Conservation (phyloP, 2,329 filamentous ascomycete genomes). For the Cytospora paraplurivora region DNA sequence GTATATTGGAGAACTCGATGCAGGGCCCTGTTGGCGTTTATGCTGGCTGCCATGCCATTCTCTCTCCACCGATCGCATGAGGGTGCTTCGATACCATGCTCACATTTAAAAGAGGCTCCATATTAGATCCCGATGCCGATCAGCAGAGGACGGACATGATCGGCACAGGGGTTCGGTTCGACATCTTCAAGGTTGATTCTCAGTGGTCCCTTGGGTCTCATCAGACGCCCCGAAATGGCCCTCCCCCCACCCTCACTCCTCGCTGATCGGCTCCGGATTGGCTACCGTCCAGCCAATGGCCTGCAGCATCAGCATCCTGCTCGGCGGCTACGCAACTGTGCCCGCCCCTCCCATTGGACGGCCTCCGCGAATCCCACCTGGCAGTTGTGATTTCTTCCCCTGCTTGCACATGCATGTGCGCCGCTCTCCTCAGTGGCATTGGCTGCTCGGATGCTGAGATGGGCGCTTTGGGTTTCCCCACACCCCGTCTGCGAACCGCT, state of each 20-base stretch:
- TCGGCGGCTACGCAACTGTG: slow-evolving; percentile 34
- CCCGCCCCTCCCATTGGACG: slow-evolving; percentile 33
- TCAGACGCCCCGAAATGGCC: neutral
- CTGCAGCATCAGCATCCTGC: slow-evolving; percentile 27
- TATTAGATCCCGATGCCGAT: too few species aligned
- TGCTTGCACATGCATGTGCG: slow-evolving; percentile 26
- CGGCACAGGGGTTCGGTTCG: too few species aligned
- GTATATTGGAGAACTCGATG: neutral
- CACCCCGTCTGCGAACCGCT: neutral
- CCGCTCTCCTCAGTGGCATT: slow-evolving; percentile 20
- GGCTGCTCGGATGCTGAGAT: slow-evolving; percentile 20
- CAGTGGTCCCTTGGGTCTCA: slow-evolving; percentile 8
- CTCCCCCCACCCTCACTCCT: slow-evolving; percentile 6
- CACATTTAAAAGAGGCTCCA: too few species aligned
- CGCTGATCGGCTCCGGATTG: slow-evolving; percentile 21
- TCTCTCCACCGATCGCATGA: too few species aligned
- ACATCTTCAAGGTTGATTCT: neutral
- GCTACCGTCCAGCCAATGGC: slow-evolving; percentile 27
- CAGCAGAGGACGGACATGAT: too few species aligned
- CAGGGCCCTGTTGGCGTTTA: too few species aligned
- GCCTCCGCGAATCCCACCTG: slow-evolving; percentile 30
- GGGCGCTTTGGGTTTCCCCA: slow-evolving; percentile 7
- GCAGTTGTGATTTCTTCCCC: slow-evolving; percentile 13
- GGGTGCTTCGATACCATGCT: neutral
- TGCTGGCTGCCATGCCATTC: too few species aligned